These are phyloP conservation scores for Paragyromitra xinjiangensis DNA, from an alignment of 495 filamentous ascomycete species.

Conservation along the genomic window DNA sequence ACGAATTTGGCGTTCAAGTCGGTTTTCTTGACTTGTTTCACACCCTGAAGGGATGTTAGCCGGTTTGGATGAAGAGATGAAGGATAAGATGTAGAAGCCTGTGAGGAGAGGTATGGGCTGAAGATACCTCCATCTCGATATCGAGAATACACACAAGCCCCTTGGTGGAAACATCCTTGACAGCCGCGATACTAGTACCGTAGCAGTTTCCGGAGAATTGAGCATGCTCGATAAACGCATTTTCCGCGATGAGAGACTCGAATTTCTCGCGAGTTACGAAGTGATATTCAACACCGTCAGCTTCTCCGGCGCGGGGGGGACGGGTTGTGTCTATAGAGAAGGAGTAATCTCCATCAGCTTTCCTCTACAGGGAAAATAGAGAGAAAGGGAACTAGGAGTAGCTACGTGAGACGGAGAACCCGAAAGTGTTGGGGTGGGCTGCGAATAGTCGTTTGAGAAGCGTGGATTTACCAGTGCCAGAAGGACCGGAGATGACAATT, in stretches of 20 bases:
- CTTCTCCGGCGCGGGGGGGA: conserved; percentile 76
- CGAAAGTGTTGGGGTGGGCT: conserved; percentile 76
- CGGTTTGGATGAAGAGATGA: not conserved
- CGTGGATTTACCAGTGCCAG: conserved; percentile 87
- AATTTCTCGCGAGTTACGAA: conserved; percentile 76
- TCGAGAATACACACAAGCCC: conserved; percentile 76
- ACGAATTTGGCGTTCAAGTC: conserved; percentile 80
- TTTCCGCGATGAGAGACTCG: conserved; percentile 69
- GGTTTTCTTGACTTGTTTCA: conserved; percentile 89
- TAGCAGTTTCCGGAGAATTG: conserved; percentile 88
- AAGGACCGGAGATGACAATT: conserved; percentile 86
- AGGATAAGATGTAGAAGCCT: not conserved
- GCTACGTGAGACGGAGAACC: conserved; percentile 76
- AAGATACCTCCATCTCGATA: conserved; percentile 70
- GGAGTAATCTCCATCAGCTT: not conserved
- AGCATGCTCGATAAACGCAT: conserved; percentile 88
- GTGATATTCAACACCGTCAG: conserved; percentile 81
- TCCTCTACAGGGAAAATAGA: not conserved
- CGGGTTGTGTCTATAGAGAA: conserved; percentile 74
- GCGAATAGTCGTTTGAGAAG: conserved; percentile 77
- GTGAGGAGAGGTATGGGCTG: not conserved
- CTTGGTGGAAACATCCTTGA: conserved; percentile 75
- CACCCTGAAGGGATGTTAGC: conserved; percentile 66
- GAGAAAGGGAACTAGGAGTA: not conserved
- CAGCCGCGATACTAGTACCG: conserved; percentile 80